Evolutionary conservation across 75 land plant species (phyloP), one percentile per base, ranked within the genome.

Genomic region (Chamaecyparis obtusa): DNA sequence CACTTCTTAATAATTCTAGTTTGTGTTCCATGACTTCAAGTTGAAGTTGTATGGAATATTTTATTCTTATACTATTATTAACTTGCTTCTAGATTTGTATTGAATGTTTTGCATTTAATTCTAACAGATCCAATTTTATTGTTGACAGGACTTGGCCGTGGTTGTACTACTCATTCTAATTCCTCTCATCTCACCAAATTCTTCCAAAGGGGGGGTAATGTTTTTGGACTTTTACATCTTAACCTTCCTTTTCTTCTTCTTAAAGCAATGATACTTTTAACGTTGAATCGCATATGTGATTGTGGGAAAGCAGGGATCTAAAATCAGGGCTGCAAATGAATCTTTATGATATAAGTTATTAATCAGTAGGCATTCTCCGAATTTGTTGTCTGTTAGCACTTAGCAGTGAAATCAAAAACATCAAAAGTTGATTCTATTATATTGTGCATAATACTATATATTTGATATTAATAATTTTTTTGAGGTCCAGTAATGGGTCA

Each of bases 121-220:
- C 32, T n/a, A 46, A 81, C 43, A 44, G 15, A 81, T 82, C 10
- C 36, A 35, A 79, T 15, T 35, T 43, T 49, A 67, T 87, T 30
- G 30, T 84, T 44, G 89, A 10, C 95, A 98, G 99, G 99, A 98
- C 87, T 87, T 98, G 88, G 99, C 99, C 64, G 99, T 98, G 77
- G 99, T 98, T 60, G 99, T 98, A 77, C 85, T 98, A 87, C 95
- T 98, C 48, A 98, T 98, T 86, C 89, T 98, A 21, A 97, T 98
- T 89, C 99, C 99, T 84, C 97, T 98, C n/a, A 89, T 98, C 74
- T 96, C 99, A 83, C 99, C 99, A 67, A 98, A 95, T 91, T 98
- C 99, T 67, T 98, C 99, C 32, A 98, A 96, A 94, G 99, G 99
- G 91, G 99, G 99, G 96, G 99, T 98, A 92, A 87, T 81, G 15